phyloP scores from a whole-genome alignment of 2,329 filamentous ascomycete species.

The Harringtonia aguacate region DNA sequence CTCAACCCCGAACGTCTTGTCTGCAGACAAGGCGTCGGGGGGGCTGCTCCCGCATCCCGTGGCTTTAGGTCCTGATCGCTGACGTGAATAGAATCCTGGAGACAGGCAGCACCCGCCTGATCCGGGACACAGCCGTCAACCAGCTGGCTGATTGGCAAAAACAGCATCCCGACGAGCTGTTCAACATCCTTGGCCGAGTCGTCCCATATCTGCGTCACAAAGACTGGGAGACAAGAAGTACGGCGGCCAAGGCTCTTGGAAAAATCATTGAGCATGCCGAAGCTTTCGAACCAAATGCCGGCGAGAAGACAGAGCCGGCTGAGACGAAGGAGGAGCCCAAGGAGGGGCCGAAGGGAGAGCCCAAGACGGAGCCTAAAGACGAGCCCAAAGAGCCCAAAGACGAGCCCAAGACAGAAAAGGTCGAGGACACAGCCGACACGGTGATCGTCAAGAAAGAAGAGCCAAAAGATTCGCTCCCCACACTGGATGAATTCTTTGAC shows the following conservation, averaged over 20 bases:
- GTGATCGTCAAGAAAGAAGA: conserved; percentile 50
- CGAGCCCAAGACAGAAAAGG: conserved; percentile 1
- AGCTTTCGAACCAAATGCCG: conserved; percentile 76
- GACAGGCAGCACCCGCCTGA: conserved; percentile 91
- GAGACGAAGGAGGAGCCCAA: conserved; percentile 30
- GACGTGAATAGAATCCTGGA: conserved; percentile 65
- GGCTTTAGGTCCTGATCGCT: neutral
- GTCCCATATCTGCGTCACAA: conserved; percentile 93
- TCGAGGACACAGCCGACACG: conserved; percentile 6
- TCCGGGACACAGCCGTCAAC: conserved; percentile 92
- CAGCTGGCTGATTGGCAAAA: conserved; percentile 98
- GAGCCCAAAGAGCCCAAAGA: conserved; percentile 4
- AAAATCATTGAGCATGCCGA: conserved; percentile 88
- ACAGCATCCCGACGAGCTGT: conserved; percentile 92
- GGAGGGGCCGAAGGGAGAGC: conserved; percentile 4
- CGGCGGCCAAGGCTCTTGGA: conserved; percentile 86
- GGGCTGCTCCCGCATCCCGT: no score
- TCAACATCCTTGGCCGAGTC: conserved; percentile 86
- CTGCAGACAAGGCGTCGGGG: no score
- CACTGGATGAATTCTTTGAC: conserved; percentile 53
- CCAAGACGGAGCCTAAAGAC: neutral
- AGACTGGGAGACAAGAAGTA: conserved; percentile 93
- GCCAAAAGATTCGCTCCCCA: conserved; percentile 42
- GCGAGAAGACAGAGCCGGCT: conserved; percentile 42
- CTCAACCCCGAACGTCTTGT: neutral